A percentile compares a stretch with the other conserved stretches of the same genome.
These are phyloP conservation scores for Pichiaceae sp. DNA, from an alignment of 1,139 yeast genomes.

Conservation along the genomic window DNA sequence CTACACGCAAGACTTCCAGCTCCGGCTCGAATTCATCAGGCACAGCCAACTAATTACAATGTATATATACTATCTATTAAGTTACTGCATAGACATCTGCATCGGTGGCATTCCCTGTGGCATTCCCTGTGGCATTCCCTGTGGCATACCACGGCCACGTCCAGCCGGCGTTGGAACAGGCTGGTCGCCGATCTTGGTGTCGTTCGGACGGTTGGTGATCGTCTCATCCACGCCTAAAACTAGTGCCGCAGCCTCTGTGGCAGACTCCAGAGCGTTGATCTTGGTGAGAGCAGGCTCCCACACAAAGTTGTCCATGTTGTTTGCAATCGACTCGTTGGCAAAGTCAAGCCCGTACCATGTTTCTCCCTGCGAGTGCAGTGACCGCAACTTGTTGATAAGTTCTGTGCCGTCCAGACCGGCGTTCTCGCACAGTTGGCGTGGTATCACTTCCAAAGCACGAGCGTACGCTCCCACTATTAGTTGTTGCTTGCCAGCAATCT, in stretches of 20 bases:
- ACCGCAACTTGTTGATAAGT: constrained; percentile 78
- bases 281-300: constrained; percentile 98
- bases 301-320: constrained; percentile 78
- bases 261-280: constrained; percentile 87
- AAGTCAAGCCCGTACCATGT: constrained; percentile 90
- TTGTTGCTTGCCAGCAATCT: constrained; percentile 94
- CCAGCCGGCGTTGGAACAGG: constrained; percentile 39
- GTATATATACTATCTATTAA: background rate
- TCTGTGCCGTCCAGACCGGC: constrained; percentile 98
- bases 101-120: constrained; percentile 3
- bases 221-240: constrained; percentile 94
- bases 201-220: constrained; percentile 68
- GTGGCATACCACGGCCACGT: constrained; percentile 62
- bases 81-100: constrained; percentile 2
- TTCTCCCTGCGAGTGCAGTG: constrained; percentile 92
- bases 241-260: constrained; percentile 95
- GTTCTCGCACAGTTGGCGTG: constrained; percentile 94
- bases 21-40: background rate
- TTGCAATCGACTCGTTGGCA: constrained; percentile 71
- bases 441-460: constrained; percentile 88
- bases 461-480: constrained; percentile 87
- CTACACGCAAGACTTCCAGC: background rate
- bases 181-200: constrained; percentile 20
- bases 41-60: background rate
- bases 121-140: constrained; percentile 7